Conservation (phyloP, 768 basidiomycete species). For the Kwoniella bestiolae region DNA sequence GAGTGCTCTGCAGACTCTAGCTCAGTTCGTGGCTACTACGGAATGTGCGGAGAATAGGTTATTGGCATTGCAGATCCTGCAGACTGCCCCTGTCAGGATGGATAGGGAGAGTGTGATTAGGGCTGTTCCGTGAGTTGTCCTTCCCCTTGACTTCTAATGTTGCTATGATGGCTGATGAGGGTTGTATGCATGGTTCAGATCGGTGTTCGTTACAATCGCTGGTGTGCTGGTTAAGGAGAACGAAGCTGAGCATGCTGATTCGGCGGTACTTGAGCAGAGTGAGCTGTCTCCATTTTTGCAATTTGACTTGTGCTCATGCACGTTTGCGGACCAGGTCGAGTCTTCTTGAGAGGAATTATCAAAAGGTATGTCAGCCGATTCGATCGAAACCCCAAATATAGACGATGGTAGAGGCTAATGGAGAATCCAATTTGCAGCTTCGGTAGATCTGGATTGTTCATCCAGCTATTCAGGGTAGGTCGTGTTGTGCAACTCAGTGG, state of each 20-base stretch:
- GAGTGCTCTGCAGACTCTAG: conserved; percentile 32
- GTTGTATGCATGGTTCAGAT: conserved; percentile 12
- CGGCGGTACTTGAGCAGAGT: conserved; percentile 36
- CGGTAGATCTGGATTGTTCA: conserved; percentile 39
- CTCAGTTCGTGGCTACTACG: conserved; percentile 25
- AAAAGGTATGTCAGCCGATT: conserved; percentile 15
- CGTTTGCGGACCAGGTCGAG: conserved; percentile 14
- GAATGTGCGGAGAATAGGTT: conserved; percentile 38
- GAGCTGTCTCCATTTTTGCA: not conserved
- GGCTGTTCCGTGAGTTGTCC: conserved; percentile 36
- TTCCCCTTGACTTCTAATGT: not conserved
- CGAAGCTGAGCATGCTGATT: conserved; percentile 24
- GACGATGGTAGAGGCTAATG: not conserved
- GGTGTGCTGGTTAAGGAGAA: conserved; percentile 24
- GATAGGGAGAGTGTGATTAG: conserved; percentile 28
- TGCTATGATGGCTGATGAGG: too few relatives aligned
- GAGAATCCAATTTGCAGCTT: conserved; percentile 18
- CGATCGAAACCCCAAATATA: too few relatives aligned
- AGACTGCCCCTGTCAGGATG: conserved; percentile 30
- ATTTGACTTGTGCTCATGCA: not conserved
- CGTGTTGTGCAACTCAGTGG: not conserved
- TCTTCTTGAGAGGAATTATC: conserved; percentile 16
- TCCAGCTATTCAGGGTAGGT: conserved; percentile 32
- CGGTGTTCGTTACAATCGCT: conserved; percentile 24
- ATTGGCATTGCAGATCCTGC: conserved; percentile 35